Conservation (phyloP, 352 stramenopile genomes). For the Aphanomyces astaci region DNA sequence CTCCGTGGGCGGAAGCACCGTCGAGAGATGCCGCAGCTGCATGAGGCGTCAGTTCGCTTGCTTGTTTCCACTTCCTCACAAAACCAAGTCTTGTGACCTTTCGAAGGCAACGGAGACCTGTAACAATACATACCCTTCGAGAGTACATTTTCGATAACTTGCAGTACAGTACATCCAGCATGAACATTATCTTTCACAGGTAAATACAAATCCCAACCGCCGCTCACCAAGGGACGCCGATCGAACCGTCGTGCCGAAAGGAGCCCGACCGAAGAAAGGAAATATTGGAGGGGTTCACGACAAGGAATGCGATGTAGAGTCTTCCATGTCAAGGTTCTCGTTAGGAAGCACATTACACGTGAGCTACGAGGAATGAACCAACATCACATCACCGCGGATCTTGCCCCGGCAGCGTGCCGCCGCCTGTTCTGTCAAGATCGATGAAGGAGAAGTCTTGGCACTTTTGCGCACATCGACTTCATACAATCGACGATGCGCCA, state of each 20-base stretch:
- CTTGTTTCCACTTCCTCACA: background rate
- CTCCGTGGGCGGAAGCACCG: conserved; percentile 83
- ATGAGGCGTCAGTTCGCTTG: conserved; percentile 34
- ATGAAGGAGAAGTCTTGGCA: too few species aligned
- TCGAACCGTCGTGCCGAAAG: background rate
- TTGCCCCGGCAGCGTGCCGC: too few species aligned
- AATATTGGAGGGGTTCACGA: too few species aligned
- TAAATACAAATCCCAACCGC: background rate
- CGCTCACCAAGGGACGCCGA: background rate
- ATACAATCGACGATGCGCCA: too few species aligned
- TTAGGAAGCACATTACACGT: too few species aligned
- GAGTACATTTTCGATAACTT: background rate
- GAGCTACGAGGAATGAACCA: too few species aligned
- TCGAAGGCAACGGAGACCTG: background rate
- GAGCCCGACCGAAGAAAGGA: too few species aligned
- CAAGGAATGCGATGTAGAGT: too few species aligned
- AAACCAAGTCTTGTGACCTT: conserved; percentile 8
- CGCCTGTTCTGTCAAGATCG: too few species aligned
- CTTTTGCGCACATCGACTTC: too few species aligned
- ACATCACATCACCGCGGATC: too few species aligned
- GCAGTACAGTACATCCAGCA: background rate
- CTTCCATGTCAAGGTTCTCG: too few species aligned
- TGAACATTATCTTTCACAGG: background rate
- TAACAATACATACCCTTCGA: background rate
- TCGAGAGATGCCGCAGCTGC: conserved; percentile 89